phyloP scores from a whole-genome alignment of 129 eudicot species.

The Chrysanthemum seticuspe region DNA sequence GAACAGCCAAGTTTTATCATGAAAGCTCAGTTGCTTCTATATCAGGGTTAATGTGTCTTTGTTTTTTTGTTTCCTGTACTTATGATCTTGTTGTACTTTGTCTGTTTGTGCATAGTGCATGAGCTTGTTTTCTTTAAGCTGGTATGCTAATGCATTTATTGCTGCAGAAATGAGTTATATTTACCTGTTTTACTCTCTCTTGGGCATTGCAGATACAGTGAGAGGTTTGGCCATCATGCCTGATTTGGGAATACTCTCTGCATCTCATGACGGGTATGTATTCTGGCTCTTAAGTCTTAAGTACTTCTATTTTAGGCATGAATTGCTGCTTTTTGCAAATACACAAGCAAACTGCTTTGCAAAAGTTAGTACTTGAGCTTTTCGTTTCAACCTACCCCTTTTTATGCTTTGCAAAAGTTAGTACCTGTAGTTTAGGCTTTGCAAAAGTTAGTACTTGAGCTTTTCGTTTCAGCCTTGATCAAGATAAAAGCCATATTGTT shows the following conservation, averaged over 20 bases:
- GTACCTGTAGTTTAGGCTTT: not conserved
- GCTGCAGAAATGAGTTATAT: not conserved
- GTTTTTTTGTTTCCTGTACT: not conserved
- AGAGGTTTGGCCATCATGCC: conserved; percentile 94
- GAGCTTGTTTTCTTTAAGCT: conserved; percentile 13
- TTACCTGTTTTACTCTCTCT: conserved; percentile 7
- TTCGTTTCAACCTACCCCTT: not conserved
- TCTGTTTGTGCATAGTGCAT: conserved; percentile 8
- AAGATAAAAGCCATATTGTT: not conserved
- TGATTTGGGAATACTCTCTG: conserved; percentile 82
- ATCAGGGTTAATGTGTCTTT: not conserved
- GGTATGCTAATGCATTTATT: conserved; percentile 11
- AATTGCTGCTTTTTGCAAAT: conserved; percentile 10
- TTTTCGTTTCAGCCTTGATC: not conserved
- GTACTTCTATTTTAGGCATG: conserved; percentile 11
- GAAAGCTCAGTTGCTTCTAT: conserved; percentile 9
- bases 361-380: not conserved
- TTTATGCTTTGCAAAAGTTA: not conserved
- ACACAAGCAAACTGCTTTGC: conserved; percentile 12
- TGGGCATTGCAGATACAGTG: conserved; percentile 74
- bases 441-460: not conserved
- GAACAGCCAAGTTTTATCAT: not conserved
- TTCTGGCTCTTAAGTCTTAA: conserved; percentile 3
- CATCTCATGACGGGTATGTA: conserved; percentile 99
- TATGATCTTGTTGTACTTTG: conserved; percentile 17